Conservation (phyloP, 1,284 basidiomycete species). For the Coniophora puteana region DNA sequence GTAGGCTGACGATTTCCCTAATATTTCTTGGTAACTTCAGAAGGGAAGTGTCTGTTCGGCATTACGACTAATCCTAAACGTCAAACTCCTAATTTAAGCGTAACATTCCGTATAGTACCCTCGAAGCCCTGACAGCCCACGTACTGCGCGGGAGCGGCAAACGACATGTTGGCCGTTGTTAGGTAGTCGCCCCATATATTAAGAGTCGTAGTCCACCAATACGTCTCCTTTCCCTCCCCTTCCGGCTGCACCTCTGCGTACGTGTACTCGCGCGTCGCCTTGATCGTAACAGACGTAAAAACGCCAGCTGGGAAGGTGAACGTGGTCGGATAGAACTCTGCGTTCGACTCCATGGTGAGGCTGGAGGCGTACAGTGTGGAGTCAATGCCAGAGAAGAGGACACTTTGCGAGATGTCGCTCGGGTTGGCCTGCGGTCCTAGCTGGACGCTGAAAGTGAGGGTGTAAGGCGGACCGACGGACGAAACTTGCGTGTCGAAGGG, state of each 20-base stretch:
- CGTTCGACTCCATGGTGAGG: slow-evolving; percentile 36
- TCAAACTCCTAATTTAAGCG: no score
- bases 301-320: slow-evolving; percentile 25
- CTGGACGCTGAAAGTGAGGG: slow-evolving; percentile 33
- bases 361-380: slow-evolving; percentile 33
- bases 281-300: slow-evolving; percentile 33
- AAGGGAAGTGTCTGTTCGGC: no score
- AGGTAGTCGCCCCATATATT: slow-evolving; percentile 39
- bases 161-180: slow-evolving; percentile 40
- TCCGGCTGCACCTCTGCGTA: slow-evolving; percentile 25
- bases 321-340: slow-evolving; percentile 31
- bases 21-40: no score
- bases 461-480: slow-evolving; percentile 43
- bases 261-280: slow-evolving; percentile 34
- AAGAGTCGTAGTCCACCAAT: slow-evolving; percentile 33
- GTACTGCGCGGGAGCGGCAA: slow-evolving; percentile 36
- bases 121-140: slow-evolving; percentile 32
- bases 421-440: slow-evolving; percentile 5
- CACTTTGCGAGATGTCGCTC: slow-evolving; percentile 8
- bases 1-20: no score
- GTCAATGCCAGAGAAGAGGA: slow-evolving; percentile 35
- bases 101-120: slow-evolving; percentile 26
- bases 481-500: slow-evolving; percentile 27
- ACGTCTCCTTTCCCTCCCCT: slow-evolving; percentile 15
- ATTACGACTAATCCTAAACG: no score